A percentile compares a stretch with the other conserved stretches of the same genome.
These are phyloP conservation scores for Blastocystis sp. DNA, from an alignment of 352 stramenopile genomes.

Conservation along the genomic window DNA sequence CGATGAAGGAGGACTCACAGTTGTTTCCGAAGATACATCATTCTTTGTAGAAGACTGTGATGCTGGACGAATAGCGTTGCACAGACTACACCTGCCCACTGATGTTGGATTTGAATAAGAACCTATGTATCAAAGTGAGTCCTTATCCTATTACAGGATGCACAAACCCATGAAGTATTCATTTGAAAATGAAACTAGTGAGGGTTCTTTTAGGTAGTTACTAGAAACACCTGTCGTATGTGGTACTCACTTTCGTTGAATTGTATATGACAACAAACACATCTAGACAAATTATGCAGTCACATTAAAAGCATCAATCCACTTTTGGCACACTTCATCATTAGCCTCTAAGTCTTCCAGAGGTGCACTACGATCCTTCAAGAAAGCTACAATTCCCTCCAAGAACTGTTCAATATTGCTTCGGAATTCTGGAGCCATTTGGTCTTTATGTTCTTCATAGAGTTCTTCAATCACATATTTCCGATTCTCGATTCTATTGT, in stretches of 20 bases:
- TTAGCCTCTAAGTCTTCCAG: background rate
- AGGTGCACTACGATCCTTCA: background rate
- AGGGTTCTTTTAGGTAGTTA: too few species aligned
- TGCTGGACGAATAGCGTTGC: background rate
- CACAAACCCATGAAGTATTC: conserved; percentile 26
- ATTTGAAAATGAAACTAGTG: background rate
- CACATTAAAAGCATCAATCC: conserved; percentile 27
- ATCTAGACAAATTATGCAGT: background rate
- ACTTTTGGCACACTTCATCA: background rate
- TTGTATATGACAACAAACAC: too few species aligned
- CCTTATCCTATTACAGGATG: background rate
- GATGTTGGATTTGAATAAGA: conserved; percentile 36
- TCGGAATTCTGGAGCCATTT: background rate
- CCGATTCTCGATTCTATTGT: background rate
- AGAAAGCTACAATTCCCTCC: background rate
- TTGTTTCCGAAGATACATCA: background rate
- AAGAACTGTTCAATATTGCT: background rate
- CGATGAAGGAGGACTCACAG: background rate
- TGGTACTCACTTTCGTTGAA: too few species aligned
- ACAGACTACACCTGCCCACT: conserved; percentile 33
- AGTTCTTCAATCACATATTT: background rate
- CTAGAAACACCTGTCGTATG: too few species aligned
- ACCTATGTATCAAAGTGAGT: background rate
- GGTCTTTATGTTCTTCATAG: background rate
- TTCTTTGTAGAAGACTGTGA: background rate